phyloP scores from a whole-genome alignment of 2,329 filamentous ascomycete genomes.

The Xylariales sp. region DNA sequence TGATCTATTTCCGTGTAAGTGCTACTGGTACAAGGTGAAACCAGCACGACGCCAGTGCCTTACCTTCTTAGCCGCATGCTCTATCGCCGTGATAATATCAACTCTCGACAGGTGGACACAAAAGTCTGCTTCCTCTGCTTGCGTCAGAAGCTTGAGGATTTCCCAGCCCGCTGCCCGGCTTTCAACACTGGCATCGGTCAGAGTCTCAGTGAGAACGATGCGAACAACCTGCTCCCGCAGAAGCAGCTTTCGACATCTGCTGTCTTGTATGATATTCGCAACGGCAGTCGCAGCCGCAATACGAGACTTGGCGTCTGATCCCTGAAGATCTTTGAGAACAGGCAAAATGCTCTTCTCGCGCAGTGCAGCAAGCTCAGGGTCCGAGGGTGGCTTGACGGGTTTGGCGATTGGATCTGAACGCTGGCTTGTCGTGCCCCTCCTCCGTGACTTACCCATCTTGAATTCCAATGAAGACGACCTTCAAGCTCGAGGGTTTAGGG shows the following conservation, averaged over 20 bases:
- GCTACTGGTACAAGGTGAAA: too few relatives aligned
- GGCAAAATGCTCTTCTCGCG: conserved; percentile 61
- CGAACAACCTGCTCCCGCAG: conserved; percentile 62
- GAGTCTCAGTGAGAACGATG: conserved; percentile 57
- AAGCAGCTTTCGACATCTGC: conserved; percentile 59
- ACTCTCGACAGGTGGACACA: conserved; percentile 60
- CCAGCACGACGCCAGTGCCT: too few relatives aligned
- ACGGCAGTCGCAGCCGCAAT: conserved; percentile 55
- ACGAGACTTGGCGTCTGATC: conserved; percentile 54
- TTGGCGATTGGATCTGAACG: conserved; percentile 54
- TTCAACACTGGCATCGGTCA: conserved; percentile 59
- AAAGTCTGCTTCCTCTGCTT: conserved; percentile 63
- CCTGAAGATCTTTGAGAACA: conserved; percentile 55
- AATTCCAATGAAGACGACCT: too few relatives aligned
- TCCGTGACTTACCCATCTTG: conserved; percentile 56
- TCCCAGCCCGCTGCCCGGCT: conserved; percentile 64
- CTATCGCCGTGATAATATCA: conserved; percentile 57
- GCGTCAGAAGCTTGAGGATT: conserved; percentile 55
- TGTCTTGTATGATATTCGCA: conserved; percentile 57
- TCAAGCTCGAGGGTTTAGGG: too few relatives aligned
- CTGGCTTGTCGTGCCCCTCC: conserved; percentile 41
- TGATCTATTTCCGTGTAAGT: conserved; percentile 29
- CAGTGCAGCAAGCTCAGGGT: conserved; percentile 59
- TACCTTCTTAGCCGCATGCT: conserved; percentile 50
- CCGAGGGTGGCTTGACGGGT: conserved; percentile 54